Conservation (phyloP, 1,139 yeast species). For the Hanseniaspora gamundiae region DNA sequence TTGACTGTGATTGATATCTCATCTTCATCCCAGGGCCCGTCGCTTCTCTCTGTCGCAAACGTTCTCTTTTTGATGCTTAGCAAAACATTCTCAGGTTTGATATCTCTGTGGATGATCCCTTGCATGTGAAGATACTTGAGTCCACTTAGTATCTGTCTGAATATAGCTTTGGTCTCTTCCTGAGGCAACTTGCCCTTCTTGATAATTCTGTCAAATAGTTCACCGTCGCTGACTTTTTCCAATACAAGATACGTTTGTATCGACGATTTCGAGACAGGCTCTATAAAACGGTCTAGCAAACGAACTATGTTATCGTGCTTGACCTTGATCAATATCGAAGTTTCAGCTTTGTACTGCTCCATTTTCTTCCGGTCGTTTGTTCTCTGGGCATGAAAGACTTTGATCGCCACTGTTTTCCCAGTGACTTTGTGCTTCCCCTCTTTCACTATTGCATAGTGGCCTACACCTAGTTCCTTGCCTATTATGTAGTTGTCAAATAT, state of each 20-base stretch:
- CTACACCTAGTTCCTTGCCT: slow-evolving; percentile 56
- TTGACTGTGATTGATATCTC: slow-evolving; percentile 56
- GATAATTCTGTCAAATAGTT: slow-evolving; percentile 57
- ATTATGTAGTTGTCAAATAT: slow-evolving; percentile 51
- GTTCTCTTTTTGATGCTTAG: slow-evolving; percentile 43
- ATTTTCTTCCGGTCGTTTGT: slow-evolving; percentile 35
- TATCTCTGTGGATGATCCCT: slow-evolving; percentile 63
- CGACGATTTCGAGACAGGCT: slow-evolving; percentile 44
- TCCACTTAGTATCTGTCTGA: slow-evolving; percentile 51
- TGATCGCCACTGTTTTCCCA: slow-evolving; percentile 57
- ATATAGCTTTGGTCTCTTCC: slow-evolving; percentile 49
- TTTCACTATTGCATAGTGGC: slow-evolving; percentile 69
- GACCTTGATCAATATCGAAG: slow-evolving; percentile 51
- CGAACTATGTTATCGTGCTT: slow-evolving; percentile 62
- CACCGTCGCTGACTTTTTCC: slow-evolving; percentile 67
- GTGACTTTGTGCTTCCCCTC: slow-evolving; percentile 48
- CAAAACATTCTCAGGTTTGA: slow-evolving; percentile 66
- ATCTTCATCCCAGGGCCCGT: slow-evolving; percentile 63
- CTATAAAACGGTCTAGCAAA: slow-evolving; percentile 54
- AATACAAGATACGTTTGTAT: slow-evolving; percentile 55
- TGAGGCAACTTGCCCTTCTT: slow-evolving; percentile 48
- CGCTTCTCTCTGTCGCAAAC: slow-evolving; percentile 29
- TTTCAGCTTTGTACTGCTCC: slow-evolving; percentile 51
- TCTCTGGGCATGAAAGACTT: slow-evolving; percentile 62
- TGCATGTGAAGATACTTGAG: slow-evolving; percentile 47